Base-by-base conservation (phyloP, 1,284 basidiomycete genomes). In the Cutaneotrichosporon spelunceum region DNA sequence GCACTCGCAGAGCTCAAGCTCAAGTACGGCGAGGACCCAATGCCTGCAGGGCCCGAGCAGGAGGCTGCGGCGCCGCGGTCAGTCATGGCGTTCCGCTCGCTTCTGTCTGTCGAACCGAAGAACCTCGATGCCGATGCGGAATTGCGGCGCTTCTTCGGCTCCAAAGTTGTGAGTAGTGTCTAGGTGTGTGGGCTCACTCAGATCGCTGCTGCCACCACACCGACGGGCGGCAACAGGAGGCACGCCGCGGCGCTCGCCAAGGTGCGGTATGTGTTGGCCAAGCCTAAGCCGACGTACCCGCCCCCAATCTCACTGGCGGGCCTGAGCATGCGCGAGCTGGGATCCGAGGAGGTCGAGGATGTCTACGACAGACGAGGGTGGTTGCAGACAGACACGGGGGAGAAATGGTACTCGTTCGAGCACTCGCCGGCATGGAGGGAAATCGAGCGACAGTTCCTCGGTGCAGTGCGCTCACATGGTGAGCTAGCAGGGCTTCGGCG, bases 121-220 rank as follows among this genome's bases (percentile, higher is more conserved):
- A 84, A 91, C 69, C 85, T 96, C 19, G 92, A 96, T 64, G 83
- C 87, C 11, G 91, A 94, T 61, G 87, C 87, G 0, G 93, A 97
- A 75, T 84, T 96, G 77, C 87, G 89, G 60, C 88, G 86, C 65
- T 94, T 96, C 83, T 97, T 97, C 71, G 93, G 93, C 1, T 85
- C 90, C 8, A 90, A 88, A 73, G 91, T 95, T 57, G 84, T 95
- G 16, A 81, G 85, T 63, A 19, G 8, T 10, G 10, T 29, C 2
- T 0, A 14, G 19, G 33, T 4, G 13, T 19, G 7, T 19, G 48
- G 21, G 36, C 45, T 57, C 9, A 57, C 39, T 33, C 62, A 72
- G 72, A 72, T 76, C 44, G 70, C 73, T 1, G 70, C 72, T 9
- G 64, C 73, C 21, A 63, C 73, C 21, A 68, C 69, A 7, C 63